Conservation (phyloP, 495 filamentous ascomycete species). For the Hyaloscypha finlandica region DNA sequence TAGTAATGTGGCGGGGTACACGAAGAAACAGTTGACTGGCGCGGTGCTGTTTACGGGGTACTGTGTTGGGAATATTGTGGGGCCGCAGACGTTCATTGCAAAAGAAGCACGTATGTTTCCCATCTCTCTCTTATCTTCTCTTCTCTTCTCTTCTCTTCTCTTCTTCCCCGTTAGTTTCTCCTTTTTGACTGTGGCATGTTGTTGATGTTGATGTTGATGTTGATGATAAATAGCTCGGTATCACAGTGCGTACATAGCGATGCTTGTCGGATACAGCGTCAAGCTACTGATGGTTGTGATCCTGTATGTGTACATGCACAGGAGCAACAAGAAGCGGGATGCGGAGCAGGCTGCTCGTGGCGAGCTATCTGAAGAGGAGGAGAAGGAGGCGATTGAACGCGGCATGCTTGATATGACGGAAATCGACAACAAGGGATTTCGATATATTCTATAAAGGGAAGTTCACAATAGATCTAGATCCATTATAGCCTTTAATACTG, state of each 20-base stretch:
- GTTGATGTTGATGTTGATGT: constrained; percentile 5
- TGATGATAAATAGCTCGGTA: constrained; percentile 17
- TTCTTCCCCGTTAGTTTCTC: no score
- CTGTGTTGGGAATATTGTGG: constrained; percentile 32
- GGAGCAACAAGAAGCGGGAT: constrained; percentile 57
- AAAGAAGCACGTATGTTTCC: constrained; percentile 50
- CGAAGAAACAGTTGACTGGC: constrained; percentile 30
- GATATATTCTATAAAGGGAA: not conserved
- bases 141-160: no score
- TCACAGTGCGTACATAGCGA: constrained; percentile 30
- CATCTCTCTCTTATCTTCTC: constrained; percentile 21
- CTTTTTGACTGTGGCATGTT: no score
- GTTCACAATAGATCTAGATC: no score
- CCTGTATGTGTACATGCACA: constrained; percentile 57
- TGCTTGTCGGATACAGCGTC: constrained; percentile 41
- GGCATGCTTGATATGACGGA: constrained; percentile 48
- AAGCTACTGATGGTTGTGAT: constrained; percentile 60
- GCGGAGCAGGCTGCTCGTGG: constrained; percentile 48
- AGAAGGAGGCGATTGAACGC: constrained; percentile 61
- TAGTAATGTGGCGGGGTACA: constrained; percentile 32
- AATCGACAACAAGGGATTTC: constrained; percentile 30
- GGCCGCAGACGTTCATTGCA: constrained; percentile 27
- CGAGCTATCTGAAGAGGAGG: constrained; percentile 39
- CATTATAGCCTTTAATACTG: no score
- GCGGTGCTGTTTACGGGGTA: constrained; percentile 30